These are phyloP conservation scores for Aspergillus sp. DNA, from an alignment of 2,329 filamentous ascomycete species.

Conservation along the genomic window DNA sequence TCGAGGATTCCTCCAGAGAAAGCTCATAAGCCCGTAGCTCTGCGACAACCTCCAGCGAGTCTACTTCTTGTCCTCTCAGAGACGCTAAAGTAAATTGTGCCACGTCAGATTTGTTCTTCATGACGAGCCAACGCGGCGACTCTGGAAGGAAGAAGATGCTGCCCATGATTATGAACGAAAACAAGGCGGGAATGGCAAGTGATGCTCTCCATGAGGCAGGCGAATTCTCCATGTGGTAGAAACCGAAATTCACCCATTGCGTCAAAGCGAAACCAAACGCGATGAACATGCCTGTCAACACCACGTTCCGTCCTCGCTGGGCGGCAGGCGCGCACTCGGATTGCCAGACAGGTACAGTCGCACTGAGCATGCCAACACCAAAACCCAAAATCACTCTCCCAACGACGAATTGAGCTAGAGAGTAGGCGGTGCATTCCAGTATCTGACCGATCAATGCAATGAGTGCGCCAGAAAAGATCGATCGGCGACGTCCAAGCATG, in stretches of 20 bases:
- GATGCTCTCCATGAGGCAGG: conserved; percentile 43
- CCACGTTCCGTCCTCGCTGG: conserved; percentile 25
- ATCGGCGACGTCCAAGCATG: conserved; percentile 47
- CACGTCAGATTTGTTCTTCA: conserved; percentile 24
- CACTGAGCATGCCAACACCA: conserved; percentile 47
- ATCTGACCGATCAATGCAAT: conserved; percentile 47
- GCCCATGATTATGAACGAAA: conserved; percentile 28
- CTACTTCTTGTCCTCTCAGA: conserved; percentile 19
- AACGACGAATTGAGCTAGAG: conserved; percentile 50
- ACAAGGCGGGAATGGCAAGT: conserved; percentile 36
- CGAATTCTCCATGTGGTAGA: conserved; percentile 28
- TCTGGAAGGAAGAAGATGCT: conserved; percentile 37
- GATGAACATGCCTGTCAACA: conserved; percentile 45
- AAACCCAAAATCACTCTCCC: conserved; percentile 49
- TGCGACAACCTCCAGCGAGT: conserved; percentile 41
- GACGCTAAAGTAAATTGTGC: conserved; percentile 23
- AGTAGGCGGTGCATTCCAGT: conserved; percentile 48
- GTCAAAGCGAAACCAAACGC: conserved; percentile 45
- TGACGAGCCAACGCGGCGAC: conserved; percentile 39
- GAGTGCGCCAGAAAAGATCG: conserved; percentile 45
- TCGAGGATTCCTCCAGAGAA: conserved; percentile 43
- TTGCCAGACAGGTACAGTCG: conserved; percentile 50
- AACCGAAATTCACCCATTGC: conserved; percentile 50
- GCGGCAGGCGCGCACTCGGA: conserved; percentile 21
- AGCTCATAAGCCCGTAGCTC: conserved; percentile 53